Evolutionary conservation across 2,329 filamentous ascomycete genomes (phyloP), one percentile per base, ranked within the genome.

Genomic region (Penicillium sp.): DNA sequence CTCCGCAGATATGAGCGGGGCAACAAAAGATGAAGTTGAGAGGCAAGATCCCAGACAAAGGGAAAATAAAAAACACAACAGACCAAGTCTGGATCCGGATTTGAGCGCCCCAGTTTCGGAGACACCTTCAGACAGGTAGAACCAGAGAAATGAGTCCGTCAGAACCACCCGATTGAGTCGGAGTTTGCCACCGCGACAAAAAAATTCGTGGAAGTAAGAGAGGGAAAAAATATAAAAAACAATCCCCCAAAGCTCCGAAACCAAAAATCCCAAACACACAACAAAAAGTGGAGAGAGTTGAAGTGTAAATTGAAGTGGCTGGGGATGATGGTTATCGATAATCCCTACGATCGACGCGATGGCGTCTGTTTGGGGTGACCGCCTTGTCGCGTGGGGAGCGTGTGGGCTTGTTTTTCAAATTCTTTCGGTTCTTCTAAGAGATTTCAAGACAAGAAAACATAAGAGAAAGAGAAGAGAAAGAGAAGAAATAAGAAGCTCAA

Each of bases 141-240:
- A 70, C 68, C 70, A 71, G 58, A 69, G 65, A 66, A 67, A 53
- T 47, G 16, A 57, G 44, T 60, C 49, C 51, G 56, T 57, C 58
- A 59, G 57, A 65, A 55, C 57, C 59, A 67, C 54, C 60, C 55
- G 60, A 61, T 59, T 52, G 51, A 54, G 49, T 35, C 50, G 54
- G 60, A 60, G 69, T 72, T 54, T 66, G 70, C 70, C 70, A 72
- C 70, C 68, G 63, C 60, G 58, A 63, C 57, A 58, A 53, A 53
- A 37, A 29, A 45, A 14, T 57, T 46, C 51, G 57, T 33, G 48
- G 48, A 56, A 46, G 44, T 49, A 54, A 49, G 56, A 51, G 22
- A 47, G 11, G 13, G 29, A 57, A 51, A 52, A 31, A 37, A 51
- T 4, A 16, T 9, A 48, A 55, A 54, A 53, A 39, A 54, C 33